phyloP scores from a whole-genome alignment of 805 yeast species.

The Dipodascopsis tothii region DNA sequence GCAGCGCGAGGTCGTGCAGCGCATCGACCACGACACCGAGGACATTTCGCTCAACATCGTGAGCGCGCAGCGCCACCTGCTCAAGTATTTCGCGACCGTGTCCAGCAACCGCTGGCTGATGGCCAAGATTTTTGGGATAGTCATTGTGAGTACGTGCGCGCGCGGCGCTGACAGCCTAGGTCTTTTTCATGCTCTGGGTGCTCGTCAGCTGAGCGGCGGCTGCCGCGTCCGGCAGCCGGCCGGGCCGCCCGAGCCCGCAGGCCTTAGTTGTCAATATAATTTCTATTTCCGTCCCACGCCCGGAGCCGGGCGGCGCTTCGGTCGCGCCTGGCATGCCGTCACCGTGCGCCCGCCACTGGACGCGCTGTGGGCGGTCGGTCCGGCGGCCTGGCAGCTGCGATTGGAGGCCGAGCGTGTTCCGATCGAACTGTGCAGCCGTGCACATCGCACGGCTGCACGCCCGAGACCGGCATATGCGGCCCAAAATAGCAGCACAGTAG shows the following conservation, averaged over 20 bases:
- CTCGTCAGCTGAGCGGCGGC: constrained; percentile 18
- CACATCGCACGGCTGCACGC: too few relatives aligned
- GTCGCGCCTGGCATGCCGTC: too few relatives aligned
- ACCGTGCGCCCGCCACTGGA: too few relatives aligned
- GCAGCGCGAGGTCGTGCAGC: constrained; percentile 91
- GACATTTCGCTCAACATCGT: constrained; percentile 81
- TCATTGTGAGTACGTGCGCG: constrained; percentile 56
- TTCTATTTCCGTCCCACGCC: background rate
- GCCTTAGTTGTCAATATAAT: background rate
- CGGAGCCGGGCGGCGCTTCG: background rate
- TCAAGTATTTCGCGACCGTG: constrained; percentile 81
- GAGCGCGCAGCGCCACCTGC: constrained; percentile 90
- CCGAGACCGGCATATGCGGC: too few relatives aligned
- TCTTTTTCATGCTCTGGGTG: constrained; percentile 26
- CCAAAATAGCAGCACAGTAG: too few relatives aligned
- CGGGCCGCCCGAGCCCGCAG: background rate
- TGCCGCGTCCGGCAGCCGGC: background rate
- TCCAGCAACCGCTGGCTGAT: constrained; percentile 90
- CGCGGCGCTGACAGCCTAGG: constrained; percentile 1
- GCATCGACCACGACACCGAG: constrained; percentile 86
- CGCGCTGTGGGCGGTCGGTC: too few relatives aligned
- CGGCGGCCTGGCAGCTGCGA: too few relatives aligned
- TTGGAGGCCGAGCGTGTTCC: too few relatives aligned
- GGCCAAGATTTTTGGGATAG: constrained; percentile 78
- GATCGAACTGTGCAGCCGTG: too few relatives aligned